Conservation (phyloP, 371 early-diverging fungal genomes). For the Mortierella sp. region DNA sequence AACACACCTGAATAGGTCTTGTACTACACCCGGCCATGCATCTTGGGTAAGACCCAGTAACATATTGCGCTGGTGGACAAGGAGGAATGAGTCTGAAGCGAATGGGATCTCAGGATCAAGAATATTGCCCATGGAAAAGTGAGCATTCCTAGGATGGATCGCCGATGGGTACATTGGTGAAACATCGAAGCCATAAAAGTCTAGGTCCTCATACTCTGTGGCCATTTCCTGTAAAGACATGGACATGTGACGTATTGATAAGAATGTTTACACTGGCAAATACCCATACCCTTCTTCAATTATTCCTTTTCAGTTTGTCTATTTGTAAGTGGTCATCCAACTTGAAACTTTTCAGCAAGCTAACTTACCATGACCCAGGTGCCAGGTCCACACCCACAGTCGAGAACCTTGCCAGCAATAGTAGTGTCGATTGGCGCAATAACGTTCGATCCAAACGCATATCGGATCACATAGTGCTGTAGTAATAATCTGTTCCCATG, state of each 20-base stretch:
- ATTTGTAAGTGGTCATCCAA: neutral
- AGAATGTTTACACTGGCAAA: neutral
- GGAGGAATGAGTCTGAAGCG: conserved; percentile 59
- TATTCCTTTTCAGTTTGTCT: neutral
- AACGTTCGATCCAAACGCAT: conserved; percentile 48
- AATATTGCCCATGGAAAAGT: conserved; percentile 62
- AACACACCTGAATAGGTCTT: conserved; percentile 45
- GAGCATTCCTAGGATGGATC: conserved; percentile 67
- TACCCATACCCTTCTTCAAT: neutral
- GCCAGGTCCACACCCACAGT: conserved; percentile 54
- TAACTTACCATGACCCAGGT: conserved; percentile 52
- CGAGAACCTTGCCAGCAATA: conserved; percentile 39
- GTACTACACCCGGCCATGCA: conserved; percentile 52
- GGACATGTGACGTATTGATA: neutral
- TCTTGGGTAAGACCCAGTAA: conserved; percentile 46
- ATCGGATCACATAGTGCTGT: conserved; percentile 53
- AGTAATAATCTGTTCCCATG: conserved; percentile 21
- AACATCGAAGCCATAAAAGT: conserved; percentile 66
- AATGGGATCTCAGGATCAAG: conserved; percentile 63
- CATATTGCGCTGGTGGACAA: conserved; percentile 62
- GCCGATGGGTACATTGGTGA: conserved; percentile 66
- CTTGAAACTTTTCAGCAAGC: neutral
- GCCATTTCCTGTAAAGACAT: conserved; percentile 50
- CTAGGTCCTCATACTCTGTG: conserved; percentile 42
- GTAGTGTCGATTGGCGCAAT: conserved; percentile 46